phyloP scores from a whole-genome alignment of 164 flowering plant species.

The Nelumbo lutea region DNA sequence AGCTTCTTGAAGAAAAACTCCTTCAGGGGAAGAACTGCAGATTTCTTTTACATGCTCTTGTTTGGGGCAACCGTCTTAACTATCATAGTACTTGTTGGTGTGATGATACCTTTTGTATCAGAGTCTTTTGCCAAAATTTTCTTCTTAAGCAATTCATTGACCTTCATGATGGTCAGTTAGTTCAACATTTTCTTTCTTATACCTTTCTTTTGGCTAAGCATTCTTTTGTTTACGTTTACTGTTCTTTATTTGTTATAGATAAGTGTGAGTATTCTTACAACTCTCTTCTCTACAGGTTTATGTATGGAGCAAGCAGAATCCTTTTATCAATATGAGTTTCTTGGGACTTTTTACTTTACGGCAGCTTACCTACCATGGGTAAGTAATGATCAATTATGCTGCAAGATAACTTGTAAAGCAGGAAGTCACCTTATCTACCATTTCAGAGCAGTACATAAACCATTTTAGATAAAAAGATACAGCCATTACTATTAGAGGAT shows the following conservation, averaged over 20 bases:
- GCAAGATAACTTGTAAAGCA: background rate
- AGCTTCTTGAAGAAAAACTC: constrained; percentile 99
- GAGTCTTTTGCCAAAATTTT: constrained; percentile 88
- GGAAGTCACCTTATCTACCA: too few relatives aligned
- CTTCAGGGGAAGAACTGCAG: constrained; percentile 96
- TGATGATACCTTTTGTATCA: constrained; percentile 87
- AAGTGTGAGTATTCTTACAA: background rate
- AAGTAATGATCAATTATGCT: constrained; percentile 19
- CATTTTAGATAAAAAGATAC: background rate
- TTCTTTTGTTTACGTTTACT: background rate
- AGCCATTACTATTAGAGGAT: too few relatives aligned
- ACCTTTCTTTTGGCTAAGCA: background rate
- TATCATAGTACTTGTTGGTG: constrained; percentile 86
- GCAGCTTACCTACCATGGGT: constrained; percentile 99
- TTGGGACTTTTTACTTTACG: constrained; percentile 94
- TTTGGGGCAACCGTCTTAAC: constrained; percentile 97
- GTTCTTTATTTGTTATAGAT: background rate
- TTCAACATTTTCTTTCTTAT: background rate
- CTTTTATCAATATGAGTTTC: constrained; percentile 97
- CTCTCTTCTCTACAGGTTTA: constrained; percentile 59
- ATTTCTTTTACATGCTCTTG: constrained; percentile 97
- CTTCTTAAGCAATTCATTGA: constrained; percentile 95
- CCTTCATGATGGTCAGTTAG: constrained; percentile 97
- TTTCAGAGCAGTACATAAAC: background rate
- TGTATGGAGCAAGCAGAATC: constrained; percentile 99